Evolutionary conservation across 768 basidiomycete species (phyloP).

Genomic region (Mycena leptocephala): DNA sequence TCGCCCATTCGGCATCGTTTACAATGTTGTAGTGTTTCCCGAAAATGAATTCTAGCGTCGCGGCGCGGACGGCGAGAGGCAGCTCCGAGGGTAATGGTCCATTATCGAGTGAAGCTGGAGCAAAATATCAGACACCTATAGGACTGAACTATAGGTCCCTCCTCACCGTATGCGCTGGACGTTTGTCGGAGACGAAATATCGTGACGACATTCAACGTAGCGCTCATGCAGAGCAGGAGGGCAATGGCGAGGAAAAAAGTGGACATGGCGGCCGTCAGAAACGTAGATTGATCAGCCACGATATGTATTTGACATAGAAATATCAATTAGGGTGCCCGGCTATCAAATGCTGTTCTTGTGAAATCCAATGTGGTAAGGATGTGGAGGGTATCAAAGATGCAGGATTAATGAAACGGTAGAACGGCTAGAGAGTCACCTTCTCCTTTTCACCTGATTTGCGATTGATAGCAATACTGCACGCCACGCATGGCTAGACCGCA

Average conservation of each 20-base stretch:
- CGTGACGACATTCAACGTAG: conserved; percentile 3
- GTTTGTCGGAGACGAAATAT: background rate
- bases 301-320: background rate
- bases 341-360: background rate
- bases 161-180: background rate
- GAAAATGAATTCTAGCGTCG: conserved; percentile 67
- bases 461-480: too few species aligned
- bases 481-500: background rate
- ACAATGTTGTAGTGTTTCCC: conserved; percentile 98
- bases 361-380: background rate
- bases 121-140: background rate
- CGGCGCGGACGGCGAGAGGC: conserved; percentile 12
- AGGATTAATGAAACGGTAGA: background rate
- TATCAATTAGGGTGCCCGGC: background rate
- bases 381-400: background rate
- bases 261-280: conserved; percentile 2
- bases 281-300: too few species aligned
- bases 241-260: background rate
- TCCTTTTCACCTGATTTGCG: too few species aligned
- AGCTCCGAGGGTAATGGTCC: conserved; percentile 22
- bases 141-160: background rate
- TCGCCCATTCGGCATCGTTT: conserved; percentile 91
- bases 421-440: background rate
- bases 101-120: background rate
- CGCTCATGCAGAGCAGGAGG: conserved; percentile 6